These are phyloP conservation scores for Aegilops tauschii DNA, from an alignment of 176 grass and related monocot genomes.

Conservation along the genomic window DNA sequence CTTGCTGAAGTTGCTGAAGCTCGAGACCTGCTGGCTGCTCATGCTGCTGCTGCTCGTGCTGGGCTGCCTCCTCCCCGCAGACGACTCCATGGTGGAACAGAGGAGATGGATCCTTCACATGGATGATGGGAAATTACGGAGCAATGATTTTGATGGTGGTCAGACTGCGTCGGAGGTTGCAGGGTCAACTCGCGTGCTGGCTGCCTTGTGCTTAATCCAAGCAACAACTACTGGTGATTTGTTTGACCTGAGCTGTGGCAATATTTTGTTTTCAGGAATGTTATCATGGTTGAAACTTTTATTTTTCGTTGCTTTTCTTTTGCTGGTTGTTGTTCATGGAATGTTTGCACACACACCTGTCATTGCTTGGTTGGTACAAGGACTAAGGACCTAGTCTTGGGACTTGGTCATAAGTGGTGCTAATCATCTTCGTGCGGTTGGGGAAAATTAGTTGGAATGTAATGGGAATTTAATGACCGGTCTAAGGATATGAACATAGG, in stretches of 20 bases:
- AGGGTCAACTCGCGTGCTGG: slow-evolving; percentile 21
- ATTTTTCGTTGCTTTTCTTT: background rate
- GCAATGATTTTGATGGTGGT: background rate
- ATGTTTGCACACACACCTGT: background rate
- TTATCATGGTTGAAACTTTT: background rate
- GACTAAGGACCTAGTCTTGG: background rate
- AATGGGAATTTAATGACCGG: background rate
- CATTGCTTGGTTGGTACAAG: background rate
- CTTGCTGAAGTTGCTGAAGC: background rate
- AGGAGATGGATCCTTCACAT: no score
- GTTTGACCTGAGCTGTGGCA: background rate
- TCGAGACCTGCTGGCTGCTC: slow-evolving; percentile 10
- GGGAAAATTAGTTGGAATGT: background rate
- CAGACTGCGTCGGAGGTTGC: background rate
- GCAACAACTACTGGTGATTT: background rate
- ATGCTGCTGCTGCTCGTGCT: background rate
- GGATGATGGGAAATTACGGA: background rate
- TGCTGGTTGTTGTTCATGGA: background rate
- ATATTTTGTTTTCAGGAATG: background rate
- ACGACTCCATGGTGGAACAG: background rate
- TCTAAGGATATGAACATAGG: background rate
- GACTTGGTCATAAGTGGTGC: background rate
- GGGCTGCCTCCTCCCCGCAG: slow-evolving; percentile 18
- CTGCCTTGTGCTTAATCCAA: background rate
- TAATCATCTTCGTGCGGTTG: background rate